Evolutionary conservation across 306 rosid species (phyloP).

Genomic region (Potentilla sterilis): DNA sequence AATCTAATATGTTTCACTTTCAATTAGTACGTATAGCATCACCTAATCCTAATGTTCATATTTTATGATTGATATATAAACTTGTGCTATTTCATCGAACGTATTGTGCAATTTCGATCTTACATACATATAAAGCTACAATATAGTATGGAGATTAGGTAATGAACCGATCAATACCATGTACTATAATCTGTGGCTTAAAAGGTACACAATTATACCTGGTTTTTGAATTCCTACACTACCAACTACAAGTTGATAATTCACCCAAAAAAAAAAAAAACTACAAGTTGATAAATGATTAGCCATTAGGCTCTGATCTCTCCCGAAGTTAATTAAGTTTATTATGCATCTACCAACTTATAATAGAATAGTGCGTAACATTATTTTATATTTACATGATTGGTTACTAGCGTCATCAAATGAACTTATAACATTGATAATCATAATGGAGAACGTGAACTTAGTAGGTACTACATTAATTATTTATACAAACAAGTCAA

Average conservation of each 20-base stretch:
- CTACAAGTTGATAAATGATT: no score
- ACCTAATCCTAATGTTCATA: not conserved
- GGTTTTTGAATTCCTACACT: not conserved
- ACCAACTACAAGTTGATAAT: not conserved
- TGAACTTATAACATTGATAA: not conserved
- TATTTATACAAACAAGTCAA: no score
- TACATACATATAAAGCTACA: not conserved
- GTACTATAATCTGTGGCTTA: not conserved
- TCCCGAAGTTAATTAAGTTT: not conserved
- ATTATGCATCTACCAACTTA: no score
- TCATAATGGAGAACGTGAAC: no score
- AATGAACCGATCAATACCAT: not conserved
- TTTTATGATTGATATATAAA: no score
- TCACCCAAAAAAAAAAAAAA: no score
- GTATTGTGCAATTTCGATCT: not conserved
- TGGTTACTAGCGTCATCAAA: not conserved
- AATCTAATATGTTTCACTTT: no score
- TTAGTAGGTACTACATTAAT: no score
- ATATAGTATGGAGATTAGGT: not conserved
- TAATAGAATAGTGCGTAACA: no score
- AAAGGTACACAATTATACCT: not conserved
- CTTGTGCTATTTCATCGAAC: not conserved
- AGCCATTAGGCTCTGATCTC: not conserved
- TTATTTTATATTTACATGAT: no score
- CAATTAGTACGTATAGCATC: not conserved